These are phyloP conservation scores for Immersiella caudata DNA, from an alignment of 495 filamentous ascomycete genomes.

Conservation along the genomic window DNA sequence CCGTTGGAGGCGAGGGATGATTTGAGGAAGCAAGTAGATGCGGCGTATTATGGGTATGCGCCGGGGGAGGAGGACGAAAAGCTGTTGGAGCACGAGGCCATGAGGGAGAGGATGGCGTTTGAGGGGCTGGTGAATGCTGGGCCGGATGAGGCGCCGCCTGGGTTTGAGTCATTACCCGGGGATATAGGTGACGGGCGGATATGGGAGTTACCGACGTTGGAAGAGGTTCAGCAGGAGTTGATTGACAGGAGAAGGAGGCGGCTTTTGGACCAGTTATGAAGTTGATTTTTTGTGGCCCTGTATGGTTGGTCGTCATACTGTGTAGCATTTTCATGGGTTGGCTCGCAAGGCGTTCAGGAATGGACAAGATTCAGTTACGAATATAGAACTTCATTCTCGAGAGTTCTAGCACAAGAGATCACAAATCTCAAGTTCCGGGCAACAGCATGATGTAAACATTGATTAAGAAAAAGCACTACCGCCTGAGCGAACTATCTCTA, in stretches of 20 bases:
- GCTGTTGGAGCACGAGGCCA: constrained; percentile 76
- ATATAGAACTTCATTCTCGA: not conserved
- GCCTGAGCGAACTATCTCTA: not conserved
- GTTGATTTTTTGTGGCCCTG: not conserved
- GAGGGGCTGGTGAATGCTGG: constrained; percentile 56
- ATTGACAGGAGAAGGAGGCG: constrained; percentile 81
- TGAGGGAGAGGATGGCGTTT: constrained; percentile 80
- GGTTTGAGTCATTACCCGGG: constrained; percentile 86
- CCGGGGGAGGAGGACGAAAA: constrained; percentile 91
- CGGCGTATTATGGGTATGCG: constrained; percentile 94
- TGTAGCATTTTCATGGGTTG: constrained; percentile 33
- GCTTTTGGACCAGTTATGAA: constrained; percentile 64
- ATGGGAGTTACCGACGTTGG: constrained; percentile 83
- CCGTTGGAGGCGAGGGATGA: constrained; percentile 64
- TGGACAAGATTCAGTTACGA: not conserved
- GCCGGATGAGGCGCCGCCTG: constrained; percentile 49
- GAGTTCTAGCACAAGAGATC: too few species aligned
- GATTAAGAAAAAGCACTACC: not conserved
- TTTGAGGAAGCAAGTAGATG: constrained; percentile 83
- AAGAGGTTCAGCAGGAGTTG: constrained; percentile 91
- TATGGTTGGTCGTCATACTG: not conserved
- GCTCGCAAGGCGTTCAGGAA: constrained; percentile 25
- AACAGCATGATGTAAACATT: not conserved
- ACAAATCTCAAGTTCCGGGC: not conserved
- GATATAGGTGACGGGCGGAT: constrained; percentile 79